phyloP scores from a whole-genome alignment of 2,329 filamentous ascomycete species.

The Aotearoamyces nothofagi region DNA sequence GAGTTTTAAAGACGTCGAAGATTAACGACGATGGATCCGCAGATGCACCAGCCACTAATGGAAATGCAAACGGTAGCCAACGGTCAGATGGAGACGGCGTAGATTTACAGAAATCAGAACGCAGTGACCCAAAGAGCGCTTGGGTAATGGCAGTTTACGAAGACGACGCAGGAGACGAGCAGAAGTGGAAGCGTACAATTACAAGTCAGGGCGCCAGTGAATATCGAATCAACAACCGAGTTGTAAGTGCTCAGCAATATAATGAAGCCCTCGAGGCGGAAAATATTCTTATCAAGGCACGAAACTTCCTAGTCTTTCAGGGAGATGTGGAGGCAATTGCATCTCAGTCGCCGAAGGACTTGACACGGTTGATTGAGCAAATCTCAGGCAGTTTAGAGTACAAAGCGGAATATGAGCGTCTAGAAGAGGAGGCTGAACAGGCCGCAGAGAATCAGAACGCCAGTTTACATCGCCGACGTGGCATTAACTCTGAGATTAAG shows the following conservation, averaged over 20 bases:
- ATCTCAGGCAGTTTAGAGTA: slow-evolving; percentile 93
- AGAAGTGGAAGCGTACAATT: slow-evolving; percentile 91
- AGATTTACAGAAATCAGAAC: slow-evolving; percentile 49
- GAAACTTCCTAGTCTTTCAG: slow-evolving; percentile 97
- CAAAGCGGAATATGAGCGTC: slow-evolving; percentile 80
- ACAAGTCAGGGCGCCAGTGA: slow-evolving; percentile 80
- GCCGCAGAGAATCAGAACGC: slow-evolving; percentile 79
- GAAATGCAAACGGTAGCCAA: slow-evolving; percentile 41
- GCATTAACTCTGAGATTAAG: slow-evolving; percentile 95
- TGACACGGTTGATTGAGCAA: slow-evolving; percentile 89
- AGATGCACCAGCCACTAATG: slow-evolving; percentile 35
- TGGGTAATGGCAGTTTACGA: slow-evolving; percentile 99
- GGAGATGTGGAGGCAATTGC: slow-evolving; percentile 96
- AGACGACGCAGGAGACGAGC: slow-evolving; percentile 88
- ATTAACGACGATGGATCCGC: slow-evolving; percentile 80
- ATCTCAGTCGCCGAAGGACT: slow-evolving; percentile 82
- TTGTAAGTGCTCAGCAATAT: slow-evolving; percentile 82
- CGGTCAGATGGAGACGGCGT: slow-evolving; percentile 43
- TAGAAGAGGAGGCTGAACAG: slow-evolving; percentile 77
- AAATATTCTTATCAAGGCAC: slow-evolving; percentile 94
- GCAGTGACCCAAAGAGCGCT: slow-evolving; percentile 76
- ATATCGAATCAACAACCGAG: slow-evolving; percentile 89
- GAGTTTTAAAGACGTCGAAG: slow-evolving; percentile 80
- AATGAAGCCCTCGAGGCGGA: slow-evolving; percentile 84
- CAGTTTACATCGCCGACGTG: slow-evolving; percentile 75